Evolutionary conservation across 805 yeast genomes (phyloP), one percentile per base, ranked within the genome.

Genomic region (Candida oleophila): DNA sequence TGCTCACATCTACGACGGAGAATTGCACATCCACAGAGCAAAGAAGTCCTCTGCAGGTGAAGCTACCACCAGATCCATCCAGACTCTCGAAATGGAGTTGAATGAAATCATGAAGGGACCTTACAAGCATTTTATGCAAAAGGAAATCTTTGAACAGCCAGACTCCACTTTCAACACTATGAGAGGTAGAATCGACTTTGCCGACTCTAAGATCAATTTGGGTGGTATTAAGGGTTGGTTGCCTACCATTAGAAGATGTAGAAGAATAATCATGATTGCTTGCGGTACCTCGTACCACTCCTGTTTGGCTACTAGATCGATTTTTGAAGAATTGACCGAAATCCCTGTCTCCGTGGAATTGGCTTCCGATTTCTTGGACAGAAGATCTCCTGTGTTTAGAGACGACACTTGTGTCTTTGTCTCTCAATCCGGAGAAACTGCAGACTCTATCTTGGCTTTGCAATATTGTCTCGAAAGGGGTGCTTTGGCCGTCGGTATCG

Each of bases 201-300:
- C 83, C 39, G 83, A 84, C 65, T 77, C 78, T 57, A 74, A 71
- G 38, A 86, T 94, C 55, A 87, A 80, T 55, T 77, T 94, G 50
- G 99, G 99, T 62, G 99, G 99, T 36, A 78, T 94, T 61, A 82
- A 86, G 56, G 77, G 86, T 14, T 88, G 84, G 79, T 75, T 94
- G 52, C 83, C 94, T 22, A 87, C 94, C 40, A 88, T 94, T 52
- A 82, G 98, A 72, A 83, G 97, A 62, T 90, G 97, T 58, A 83
- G 97, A 72, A 83, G 99, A 70, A 80, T 94, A 59, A 88, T 91
- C 49, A 94, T 94, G 98, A 88, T 94, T 72, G 99, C 99, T 1
- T 94, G 99, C 74, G 99, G 99, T 74, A 94, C 99, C 4, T 94
- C 99, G 0, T 94, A 91, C 66, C 99, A 94, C 71, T 94, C 99